These are phyloP conservation scores for Combretum micranthum DNA, from an alignment of 345 rosid genomes.

Conservation along the genomic window DNA sequence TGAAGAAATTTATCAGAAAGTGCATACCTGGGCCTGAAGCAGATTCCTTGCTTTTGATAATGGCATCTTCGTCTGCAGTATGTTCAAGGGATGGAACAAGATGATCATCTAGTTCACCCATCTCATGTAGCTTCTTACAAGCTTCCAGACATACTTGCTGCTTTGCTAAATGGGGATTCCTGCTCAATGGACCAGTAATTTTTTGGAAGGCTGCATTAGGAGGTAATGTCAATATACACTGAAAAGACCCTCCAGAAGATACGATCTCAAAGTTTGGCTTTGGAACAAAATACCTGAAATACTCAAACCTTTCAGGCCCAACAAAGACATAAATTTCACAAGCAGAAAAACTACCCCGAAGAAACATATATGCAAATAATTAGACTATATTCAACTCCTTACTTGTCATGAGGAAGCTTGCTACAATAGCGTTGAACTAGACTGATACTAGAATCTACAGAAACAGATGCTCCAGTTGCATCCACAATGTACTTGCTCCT, in stretches of 20 bases:
- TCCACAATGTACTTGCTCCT: slow-evolving; percentile 28
- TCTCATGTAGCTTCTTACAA: slow-evolving; percentile 55
- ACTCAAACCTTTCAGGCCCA: not conserved
- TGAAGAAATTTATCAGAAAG: too few species aligned
- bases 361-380: too few species aligned
- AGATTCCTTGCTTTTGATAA: slow-evolving; percentile 30
- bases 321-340: too few species aligned
- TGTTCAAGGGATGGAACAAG: slow-evolving; percentile 33
- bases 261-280: slow-evolving; percentile 40
- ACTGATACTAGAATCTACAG: slow-evolving; percentile 46
- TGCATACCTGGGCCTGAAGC: slow-evolving; percentile 53
- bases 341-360: too few species aligned
- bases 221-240: slow-evolving; percentile 46
- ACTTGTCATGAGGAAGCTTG: slow-evolving; percentile 58
- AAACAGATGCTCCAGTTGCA: slow-evolving; percentile 46
- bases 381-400: slow-evolving; percentile 4
- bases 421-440: slow-evolving; percentile 43
- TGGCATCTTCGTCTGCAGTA: slow-evolving; percentile 17
- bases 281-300: slow-evolving; percentile 35
- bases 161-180: slow-evolving; percentile 45
- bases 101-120: slow-evolving; percentile 51
- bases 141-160: slow-evolving; percentile 72
- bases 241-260: slow-evolving; percentile 23
- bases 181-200: slow-evolving; percentile 42
- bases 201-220: slow-evolving; percentile 43